These are phyloP conservation scores for Ogataea corticis DNA, from an alignment of 805 yeast genomes.

Conservation along the genomic window DNA sequence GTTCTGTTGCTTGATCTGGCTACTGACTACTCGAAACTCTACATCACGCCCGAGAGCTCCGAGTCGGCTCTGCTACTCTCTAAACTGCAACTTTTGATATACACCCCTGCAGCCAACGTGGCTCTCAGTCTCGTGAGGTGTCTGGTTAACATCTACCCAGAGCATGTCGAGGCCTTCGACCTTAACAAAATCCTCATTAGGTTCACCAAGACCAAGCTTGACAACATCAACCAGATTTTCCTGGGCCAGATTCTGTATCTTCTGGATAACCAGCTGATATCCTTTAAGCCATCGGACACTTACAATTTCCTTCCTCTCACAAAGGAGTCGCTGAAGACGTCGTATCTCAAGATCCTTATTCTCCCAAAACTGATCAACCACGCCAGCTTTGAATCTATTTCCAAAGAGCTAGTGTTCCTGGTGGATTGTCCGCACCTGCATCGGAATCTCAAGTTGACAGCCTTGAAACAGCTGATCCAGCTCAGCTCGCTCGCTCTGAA, in stretches of 20 bases:
- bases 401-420: constrained; percentile 65
- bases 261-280: constrained; percentile 37
- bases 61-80: constrained; percentile 49
- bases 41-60: constrained; percentile 51
- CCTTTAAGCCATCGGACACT: constrained; percentile 36
- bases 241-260: constrained; percentile 25
- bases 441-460: constrained; percentile 37
- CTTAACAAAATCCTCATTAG: constrained; percentile 51
- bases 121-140: constrained; percentile 61
- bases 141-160: constrained; percentile 57
- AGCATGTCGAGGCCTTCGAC: constrained; percentile 47
- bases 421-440: constrained; percentile 32
- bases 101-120: constrained; percentile 58
- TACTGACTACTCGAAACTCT: constrained; percentile 64
- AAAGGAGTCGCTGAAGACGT: constrained; percentile 47
- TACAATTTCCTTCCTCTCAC: constrained; percentile 58
- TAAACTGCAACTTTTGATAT: constrained; percentile 46
- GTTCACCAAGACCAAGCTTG: constrained; percentile 14
- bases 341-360: constrained; percentile 56
- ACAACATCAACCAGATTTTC: constrained; percentile 10
- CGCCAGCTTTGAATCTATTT: constrained; percentile 48
- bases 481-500: constrained; percentile 27
- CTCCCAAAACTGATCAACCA: constrained; percentile 59
- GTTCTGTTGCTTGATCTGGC: constrained; percentile 57
- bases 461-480: constrained; percentile 56